Base-by-base conservation (phyloP, 2,329 filamentous ascomycete species). In the Fusarium nematophilum region DNA sequence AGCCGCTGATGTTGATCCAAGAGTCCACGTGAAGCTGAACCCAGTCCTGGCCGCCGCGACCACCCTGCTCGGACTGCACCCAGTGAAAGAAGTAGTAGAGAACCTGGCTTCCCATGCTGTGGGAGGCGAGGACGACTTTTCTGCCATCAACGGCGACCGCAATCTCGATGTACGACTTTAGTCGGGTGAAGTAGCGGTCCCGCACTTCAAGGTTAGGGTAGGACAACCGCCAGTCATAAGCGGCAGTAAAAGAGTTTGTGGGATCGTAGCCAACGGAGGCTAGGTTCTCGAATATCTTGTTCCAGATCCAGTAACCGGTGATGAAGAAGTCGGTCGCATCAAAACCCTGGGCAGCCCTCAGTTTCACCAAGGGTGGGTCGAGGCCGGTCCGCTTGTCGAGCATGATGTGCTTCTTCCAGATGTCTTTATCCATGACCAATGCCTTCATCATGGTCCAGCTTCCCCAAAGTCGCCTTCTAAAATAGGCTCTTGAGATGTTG, bases 361-460 rank as follows among this genome's bases (percentile, higher is more conserved):
- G 78, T 78, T 98, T 98, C 68, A 98, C 87, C 10, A 89, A 88
- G 0, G 93, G 91, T 2, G 95, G 95, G 73, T 99, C 95, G 17
- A 99, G 81, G 0, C 95, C 95, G 0, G 94, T 97, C 30, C 86
- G 76, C 74, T 94, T 93, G 76, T 99, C 95, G 9, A 99, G 83
- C 93, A 98, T 98, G 66, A 99, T 92, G 73, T 99, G 95, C 69
- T 82, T 89, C 80, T 97, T 99, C 95, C 95, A 99, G 27, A 86
- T 83, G 23, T 96, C 89, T 76, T 98, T 97, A 75, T 98, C 95
- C 69, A 96, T 78, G 2, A 99, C 92, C 63, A 99, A 78, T 0
- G 95, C 94, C 43, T 90, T 86, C 93, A 99, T 97, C 95, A 99
- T 99, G 62, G 87, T 96, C 95, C 96, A 99, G 66, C 92, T 97